Percentiles rank a stretch among this genome's conserved stretches.
Conservation (phyloP, 2,329 filamentous ascomycete species). For the Diaporthe longicolla region DNA sequence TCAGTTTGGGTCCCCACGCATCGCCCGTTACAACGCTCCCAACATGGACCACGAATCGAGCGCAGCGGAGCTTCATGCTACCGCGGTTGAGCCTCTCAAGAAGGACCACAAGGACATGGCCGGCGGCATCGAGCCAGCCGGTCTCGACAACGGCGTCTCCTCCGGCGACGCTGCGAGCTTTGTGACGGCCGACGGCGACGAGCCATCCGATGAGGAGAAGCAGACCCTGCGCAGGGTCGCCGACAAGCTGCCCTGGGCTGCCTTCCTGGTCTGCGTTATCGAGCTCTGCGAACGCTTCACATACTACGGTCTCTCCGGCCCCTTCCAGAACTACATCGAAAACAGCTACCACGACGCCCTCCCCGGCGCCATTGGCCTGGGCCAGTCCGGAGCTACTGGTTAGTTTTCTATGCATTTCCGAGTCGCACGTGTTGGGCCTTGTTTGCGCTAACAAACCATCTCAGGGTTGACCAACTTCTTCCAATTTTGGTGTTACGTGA, state of each 20-base stretch:
- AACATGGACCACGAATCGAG: constrained; percentile 41
- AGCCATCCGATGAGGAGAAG: constrained; percentile 40
- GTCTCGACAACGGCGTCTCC: neutral
- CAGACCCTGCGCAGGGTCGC: constrained; percentile 40
- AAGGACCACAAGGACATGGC: constrained; percentile 41
- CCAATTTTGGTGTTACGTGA: constrained; percentile 43
- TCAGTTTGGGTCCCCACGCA: neutral
- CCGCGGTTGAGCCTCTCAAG: constrained; percentile 34
- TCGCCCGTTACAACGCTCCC: neutral
- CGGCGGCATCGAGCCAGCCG: constrained; percentile 35
- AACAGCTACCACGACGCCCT: constrained; percentile 22
- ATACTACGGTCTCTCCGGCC: constrained; percentile 42
- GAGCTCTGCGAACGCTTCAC: constrained; percentile 42
- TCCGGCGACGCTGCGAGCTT: constrained; percentile 6
- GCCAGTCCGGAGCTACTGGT: constrained; percentile 36
- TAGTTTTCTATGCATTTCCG: neutral
- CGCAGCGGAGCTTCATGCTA: constrained; percentile 40
- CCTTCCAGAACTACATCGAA: constrained; percentile 42
- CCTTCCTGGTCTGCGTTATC: constrained; percentile 42
- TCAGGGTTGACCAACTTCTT: constrained; percentile 40
- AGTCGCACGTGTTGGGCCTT: neutral
- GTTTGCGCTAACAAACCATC: neutral
- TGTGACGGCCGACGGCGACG: constrained; percentile 36
- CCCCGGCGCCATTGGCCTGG: constrained; percentile 40
- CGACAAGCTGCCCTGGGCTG: constrained; percentile 42